A percentile compares a stretch with the other conserved stretches of the same genome.
Evolutionary conservation across 2,329 filamentous ascomycete species (phyloP).

Genomic region (Sporothrix globosa): DNA sequence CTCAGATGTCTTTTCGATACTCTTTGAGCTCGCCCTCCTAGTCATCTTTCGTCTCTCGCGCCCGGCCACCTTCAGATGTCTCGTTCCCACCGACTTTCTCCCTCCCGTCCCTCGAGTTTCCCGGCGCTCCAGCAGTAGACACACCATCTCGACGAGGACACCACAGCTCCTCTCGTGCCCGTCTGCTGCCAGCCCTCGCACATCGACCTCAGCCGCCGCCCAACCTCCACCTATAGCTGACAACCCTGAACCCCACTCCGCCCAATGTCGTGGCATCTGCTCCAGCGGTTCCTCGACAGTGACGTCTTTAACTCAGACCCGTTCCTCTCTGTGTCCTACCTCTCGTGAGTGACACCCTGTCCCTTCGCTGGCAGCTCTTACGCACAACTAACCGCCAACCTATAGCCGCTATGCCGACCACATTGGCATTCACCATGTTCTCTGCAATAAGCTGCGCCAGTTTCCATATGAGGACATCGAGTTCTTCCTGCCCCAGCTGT

Average conservation of each 20-base stretch:
- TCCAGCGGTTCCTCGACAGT: slow-evolving; percentile 89
- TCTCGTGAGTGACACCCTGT: slow-evolving; percentile 63
- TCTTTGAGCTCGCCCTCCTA: background rate
- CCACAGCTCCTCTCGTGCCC: background rate
- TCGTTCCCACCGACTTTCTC: slow-evolving; percentile 31
- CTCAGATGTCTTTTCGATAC: background rate
- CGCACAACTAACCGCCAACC: background rate
- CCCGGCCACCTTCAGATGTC: slow-evolving; percentile 34
- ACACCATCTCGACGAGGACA: background rate
- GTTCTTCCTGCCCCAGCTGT: slow-evolving; percentile 87
- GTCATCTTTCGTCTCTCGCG: background rate
- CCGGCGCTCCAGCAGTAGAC: slow-evolving; percentile 31
- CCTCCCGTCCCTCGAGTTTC: slow-evolving; percentile 21
- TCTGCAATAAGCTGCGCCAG: slow-evolving; percentile 85
- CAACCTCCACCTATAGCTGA: background rate
- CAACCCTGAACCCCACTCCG: slow-evolving; percentile 7
- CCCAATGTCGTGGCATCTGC: slow-evolving; percentile 78
- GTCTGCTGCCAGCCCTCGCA: background rate
- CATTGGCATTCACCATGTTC: slow-evolving; percentile 86
- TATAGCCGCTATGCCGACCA: slow-evolving; percentile 81
- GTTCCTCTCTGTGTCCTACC: slow-evolving; percentile 84
- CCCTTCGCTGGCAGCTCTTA: slow-evolving; percentile 9
- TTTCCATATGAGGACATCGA: slow-evolving; percentile 91
- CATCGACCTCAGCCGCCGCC: background rate
- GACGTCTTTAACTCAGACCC: slow-evolving; percentile 92